These are phyloP conservation scores for Talaromyces sp. DNA, from an alignment of 2,329 filamentous ascomycete species.

Conservation along the genomic window DNA sequence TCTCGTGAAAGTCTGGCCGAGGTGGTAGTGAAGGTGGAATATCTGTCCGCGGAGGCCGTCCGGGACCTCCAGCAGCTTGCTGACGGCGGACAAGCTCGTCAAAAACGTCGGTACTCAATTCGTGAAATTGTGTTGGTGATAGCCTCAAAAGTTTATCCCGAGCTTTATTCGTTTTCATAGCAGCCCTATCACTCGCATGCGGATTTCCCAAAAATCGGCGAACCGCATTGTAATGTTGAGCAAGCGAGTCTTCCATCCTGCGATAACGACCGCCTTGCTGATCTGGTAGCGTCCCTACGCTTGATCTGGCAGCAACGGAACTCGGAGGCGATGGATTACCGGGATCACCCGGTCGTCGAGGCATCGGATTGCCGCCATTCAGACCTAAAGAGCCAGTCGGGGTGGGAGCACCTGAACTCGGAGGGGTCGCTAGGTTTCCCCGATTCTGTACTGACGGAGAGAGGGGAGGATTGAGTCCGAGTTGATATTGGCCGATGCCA, in stretches of 20 bases:
- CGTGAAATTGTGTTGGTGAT: constrained; percentile 90
- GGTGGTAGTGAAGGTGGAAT: constrained; percentile 72
- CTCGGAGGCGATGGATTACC: constrained; percentile 76
- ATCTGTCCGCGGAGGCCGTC: constrained; percentile 43
- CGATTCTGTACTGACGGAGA: constrained; percentile 51
- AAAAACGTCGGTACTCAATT: constrained; percentile 95
- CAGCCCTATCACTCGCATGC: constrained; percentile 70
- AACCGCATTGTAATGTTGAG: constrained; percentile 77
- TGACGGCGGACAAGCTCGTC: constrained; percentile 90
- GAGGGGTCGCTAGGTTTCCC: constrained; percentile 61
- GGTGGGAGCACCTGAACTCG: constrained; percentile 57
- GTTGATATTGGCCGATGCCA: constrained; percentile 64
- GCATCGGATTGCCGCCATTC: constrained; percentile 44
- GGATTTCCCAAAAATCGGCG: constrained; percentile 70
- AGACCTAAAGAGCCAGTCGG: constrained; percentile 55
- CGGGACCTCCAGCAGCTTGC: constrained; percentile 53
- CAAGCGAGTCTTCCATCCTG: constrained; percentile 65
- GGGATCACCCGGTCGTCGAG: constrained; percentile 28
- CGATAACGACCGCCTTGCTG: constrained; percentile 61
- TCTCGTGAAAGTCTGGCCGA: constrained; percentile 89
- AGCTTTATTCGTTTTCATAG: constrained; percentile 77
- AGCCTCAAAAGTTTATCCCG: constrained; percentile 90
- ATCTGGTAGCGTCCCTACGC: constrained; percentile 68
- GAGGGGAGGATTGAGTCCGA: constrained; percentile 39
- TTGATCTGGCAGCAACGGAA: constrained; percentile 72